Conservation (phyloP, 176 grass and related monocot species). For the Triticum turgidum region DNA sequence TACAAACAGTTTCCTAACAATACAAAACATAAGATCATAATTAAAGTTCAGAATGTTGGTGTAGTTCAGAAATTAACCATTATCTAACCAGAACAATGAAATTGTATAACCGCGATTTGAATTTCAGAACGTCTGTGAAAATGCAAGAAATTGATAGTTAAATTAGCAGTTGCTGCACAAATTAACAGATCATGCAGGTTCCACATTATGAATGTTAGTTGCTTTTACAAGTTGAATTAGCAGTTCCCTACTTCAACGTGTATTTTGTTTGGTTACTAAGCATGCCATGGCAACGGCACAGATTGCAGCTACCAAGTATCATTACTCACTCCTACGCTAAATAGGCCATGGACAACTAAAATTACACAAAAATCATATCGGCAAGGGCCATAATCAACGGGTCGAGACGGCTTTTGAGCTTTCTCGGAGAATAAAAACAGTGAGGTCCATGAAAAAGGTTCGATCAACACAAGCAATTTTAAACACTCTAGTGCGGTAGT, state of each 20-base stretch:
- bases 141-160: neutral
- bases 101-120: neutral
- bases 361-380: neutral
- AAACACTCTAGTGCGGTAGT: neutral
- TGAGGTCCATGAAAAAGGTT: neutral
- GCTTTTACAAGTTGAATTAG: neutral
- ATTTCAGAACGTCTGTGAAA: neutral
- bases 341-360: neutral
- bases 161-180: neutral
- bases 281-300: neutral
- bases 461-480: neutral
- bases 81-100: slow-evolving; percentile 9
- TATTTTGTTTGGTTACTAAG: neutral
- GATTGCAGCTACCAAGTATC: neutral
- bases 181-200: neutral
- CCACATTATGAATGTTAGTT: neutral
- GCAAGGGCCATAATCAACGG: neutral
- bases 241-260: neutral
- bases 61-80: neutral
- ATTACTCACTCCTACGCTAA: neutral
- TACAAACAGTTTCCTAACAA: slow-evolving; percentile 36
- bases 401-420: neutral
- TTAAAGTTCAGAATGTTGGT: neutral
- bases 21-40: neutral
- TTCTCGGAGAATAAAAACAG: neutral